Evolutionary conservation across 148 eudicot species (phyloP).

Genomic region (Camellia sinensis): DNA sequence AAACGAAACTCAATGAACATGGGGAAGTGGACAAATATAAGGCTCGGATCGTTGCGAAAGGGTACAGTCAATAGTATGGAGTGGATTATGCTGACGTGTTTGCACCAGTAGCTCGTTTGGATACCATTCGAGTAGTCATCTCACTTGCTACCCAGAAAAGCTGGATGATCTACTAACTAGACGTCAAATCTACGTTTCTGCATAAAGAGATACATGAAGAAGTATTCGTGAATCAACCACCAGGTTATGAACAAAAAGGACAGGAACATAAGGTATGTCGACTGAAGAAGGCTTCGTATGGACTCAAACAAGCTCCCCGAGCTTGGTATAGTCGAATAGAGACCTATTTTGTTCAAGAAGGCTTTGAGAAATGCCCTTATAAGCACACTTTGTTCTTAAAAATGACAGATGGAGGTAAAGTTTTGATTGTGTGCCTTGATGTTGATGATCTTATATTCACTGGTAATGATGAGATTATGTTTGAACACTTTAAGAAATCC

Average conservation of each 20-base stretch:
- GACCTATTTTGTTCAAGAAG: neutral
- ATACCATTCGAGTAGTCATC: neutral
- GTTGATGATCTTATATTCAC: no score
- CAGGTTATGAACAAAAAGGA: no score
- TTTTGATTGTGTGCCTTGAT: neutral
- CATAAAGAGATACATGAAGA: neutral
- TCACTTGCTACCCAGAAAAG: neutral
- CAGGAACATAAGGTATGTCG: no score
- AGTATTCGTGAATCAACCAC: no score
- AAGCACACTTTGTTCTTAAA: neutral
- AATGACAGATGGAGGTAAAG: neutral
- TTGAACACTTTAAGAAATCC: no score
- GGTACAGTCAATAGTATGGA: neutral
- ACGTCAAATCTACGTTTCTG: neutral
- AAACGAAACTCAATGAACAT: no score
- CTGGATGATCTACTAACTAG: neutral
- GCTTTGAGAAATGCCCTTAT: no score
- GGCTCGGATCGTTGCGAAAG: neutral
- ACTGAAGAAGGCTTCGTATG: no score
- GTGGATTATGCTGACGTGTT: neutral
- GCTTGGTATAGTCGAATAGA: neutral
- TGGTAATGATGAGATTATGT: no score
- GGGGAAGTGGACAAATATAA: no score
- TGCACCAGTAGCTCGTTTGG: neutral
- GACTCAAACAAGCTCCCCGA: no score